Evolutionary conservation across 345 rosid species (phyloP).

Genomic region (Camelina laxa): DNA sequence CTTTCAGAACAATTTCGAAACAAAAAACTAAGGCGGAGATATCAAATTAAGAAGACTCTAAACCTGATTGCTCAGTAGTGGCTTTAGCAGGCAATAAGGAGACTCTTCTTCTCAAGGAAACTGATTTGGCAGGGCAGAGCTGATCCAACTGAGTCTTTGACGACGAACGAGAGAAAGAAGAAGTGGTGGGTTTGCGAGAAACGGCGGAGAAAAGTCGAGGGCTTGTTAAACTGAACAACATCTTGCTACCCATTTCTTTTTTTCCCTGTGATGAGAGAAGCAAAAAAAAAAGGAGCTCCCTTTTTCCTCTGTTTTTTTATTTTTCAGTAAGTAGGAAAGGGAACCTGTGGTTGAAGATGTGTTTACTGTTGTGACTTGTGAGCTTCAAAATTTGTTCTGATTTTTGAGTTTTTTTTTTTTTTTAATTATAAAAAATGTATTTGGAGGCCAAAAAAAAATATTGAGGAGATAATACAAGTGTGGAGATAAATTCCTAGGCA

Average conservation of each 20-base stretch:
- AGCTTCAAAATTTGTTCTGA: slow-evolving; percentile 33
- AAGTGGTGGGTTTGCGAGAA: slow-evolving; percentile 34
- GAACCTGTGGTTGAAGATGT: slow-evolving; percentile 32
- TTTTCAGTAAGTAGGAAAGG: background rate
- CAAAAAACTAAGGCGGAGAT: background rate
- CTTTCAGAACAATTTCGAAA: background rate
- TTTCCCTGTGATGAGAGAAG: background rate
- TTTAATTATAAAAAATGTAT: slow-evolving; percentile 19
- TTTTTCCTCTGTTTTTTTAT: slow-evolving; percentile 37
- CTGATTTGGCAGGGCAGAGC: slow-evolving; percentile 14
- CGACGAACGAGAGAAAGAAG: slow-evolving; percentile 10
- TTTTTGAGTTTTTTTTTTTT: background rate
- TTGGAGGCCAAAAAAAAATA: slow-evolving; percentile 49
- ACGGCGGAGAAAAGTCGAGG: slow-evolving; percentile 35
- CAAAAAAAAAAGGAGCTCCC: slow-evolving; percentile 9
- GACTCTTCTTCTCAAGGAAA: slow-evolving; percentile 45
- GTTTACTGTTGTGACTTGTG: slow-evolving; percentile 17
- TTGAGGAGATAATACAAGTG: slow-evolving; percentile 45
- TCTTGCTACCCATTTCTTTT: slow-evolving; percentile 42
- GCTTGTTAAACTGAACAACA: slow-evolving; percentile 36
- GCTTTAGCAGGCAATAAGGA: slow-evolving; percentile 60
- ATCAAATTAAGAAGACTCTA: background rate
- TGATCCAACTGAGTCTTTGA: slow-evolving; percentile 24
- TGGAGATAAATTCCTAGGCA: slow-evolving; percentile 63
- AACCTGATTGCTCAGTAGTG: slow-evolving; percentile 71